Evolutionary conservation across 2,329 filamentous ascomycete genomes (phyloP).

Genomic region (Ophiostoma ips): DNA sequence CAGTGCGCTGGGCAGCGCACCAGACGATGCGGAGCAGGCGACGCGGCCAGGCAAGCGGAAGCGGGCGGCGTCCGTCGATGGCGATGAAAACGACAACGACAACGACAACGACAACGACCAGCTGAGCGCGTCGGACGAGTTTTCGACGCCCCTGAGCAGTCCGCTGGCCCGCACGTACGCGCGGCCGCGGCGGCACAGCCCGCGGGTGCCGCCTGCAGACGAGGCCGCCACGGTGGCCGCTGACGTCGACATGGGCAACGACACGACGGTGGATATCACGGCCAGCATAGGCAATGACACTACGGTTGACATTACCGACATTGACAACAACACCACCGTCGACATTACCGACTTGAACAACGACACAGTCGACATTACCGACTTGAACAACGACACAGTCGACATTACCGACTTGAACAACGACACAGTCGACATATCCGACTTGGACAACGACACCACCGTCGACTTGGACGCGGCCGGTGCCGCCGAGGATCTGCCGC

Average conservation of each 20-base stretch:
- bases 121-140: neutral
- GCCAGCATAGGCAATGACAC: neutral
- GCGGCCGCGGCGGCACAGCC: neutral
- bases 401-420: neutral
- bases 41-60: constrained; percentile 10
- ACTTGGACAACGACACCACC: neutral
- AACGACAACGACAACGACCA: neutral
- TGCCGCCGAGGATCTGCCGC: neutral
- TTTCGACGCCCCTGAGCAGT: neutral
- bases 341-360: neutral
- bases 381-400: neutral
- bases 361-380: neutral
- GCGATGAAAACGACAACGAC: neutral
- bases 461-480: neutral
- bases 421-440: neutral
- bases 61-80: constrained; percentile 9
- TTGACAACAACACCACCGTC: neutral
- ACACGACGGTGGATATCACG: neutral
- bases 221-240: neutral
- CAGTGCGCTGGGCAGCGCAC: too few species aligned
- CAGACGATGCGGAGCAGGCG: too few species aligned
- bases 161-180: neutral
- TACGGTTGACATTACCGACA: neutral
- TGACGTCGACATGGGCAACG: neutral
- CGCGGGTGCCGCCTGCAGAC: neutral